phyloP scores from a whole-genome alignment of 305 asterid species.

The Solanum chacoense region DNA sequence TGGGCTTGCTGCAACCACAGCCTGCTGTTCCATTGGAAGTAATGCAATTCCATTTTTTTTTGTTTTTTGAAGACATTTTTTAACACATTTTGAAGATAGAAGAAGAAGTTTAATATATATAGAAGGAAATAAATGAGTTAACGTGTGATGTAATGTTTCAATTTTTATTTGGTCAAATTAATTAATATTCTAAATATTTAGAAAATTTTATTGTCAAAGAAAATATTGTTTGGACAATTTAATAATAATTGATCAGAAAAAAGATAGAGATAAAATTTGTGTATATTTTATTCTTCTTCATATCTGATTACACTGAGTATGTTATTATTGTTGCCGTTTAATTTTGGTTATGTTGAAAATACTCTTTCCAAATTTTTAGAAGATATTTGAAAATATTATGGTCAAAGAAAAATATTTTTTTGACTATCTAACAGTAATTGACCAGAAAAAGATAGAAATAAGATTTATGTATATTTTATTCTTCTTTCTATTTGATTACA shows the following conservation, averaged over 20 bases:
- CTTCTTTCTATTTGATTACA: neutral
- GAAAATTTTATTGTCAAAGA: neutral
- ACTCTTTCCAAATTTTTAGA: too few relatives aligned
- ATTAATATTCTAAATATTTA: neutral
- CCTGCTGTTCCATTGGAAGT: constrained; percentile 1
- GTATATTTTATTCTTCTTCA: neutral
- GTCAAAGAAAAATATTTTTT: too few relatives aligned
- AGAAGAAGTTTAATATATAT: neutral
- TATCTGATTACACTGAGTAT: neutral
- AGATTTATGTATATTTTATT: too few relatives aligned
- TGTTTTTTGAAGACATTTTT: constrained; percentile 22
- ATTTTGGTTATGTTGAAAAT: too few relatives aligned
- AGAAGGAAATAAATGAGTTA: neutral
- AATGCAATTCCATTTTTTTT: constrained; percentile 16
- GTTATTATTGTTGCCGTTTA: neutral
- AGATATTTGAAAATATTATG: too few relatives aligned
- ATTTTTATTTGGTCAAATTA: neutral
- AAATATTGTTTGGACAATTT: neutral
- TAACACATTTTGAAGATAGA: neutral
- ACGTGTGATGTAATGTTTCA: neutral
- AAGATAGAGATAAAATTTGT: neutral
- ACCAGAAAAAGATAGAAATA: too few relatives aligned
- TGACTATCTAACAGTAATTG: too few relatives aligned
- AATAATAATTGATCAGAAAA: neutral
- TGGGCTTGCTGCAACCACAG: constrained; percentile 36